Evolutionary conservation across 1,139 yeast genomes (phyloP).

Genomic region (Yamadazyma sp.): DNA sequence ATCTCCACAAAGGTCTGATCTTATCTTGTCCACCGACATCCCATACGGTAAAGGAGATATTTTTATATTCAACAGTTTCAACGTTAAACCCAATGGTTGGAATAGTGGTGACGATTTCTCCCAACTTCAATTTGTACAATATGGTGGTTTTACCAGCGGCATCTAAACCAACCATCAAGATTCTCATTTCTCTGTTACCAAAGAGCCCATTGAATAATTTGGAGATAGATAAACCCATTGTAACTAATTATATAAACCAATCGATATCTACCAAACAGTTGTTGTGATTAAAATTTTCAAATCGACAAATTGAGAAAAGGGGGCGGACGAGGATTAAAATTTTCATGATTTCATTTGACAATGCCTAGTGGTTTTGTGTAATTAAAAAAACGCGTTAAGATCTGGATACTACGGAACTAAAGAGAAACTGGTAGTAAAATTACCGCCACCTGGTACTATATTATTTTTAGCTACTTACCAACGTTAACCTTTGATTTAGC

Average conservation of each 20-base stretch:
- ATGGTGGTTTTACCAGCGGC: conserved; percentile 48
- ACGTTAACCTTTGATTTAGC: conserved; percentile 82
- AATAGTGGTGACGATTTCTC: conserved; percentile 43
- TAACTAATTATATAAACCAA: conserved; percentile 1
- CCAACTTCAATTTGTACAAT: conserved; percentile 42
- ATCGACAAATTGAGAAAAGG: conserved; percentile 13
- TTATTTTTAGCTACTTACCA: too few relatives aligned
- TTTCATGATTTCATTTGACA: conserved; percentile 4
- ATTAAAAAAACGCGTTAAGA: conserved; percentile 1
- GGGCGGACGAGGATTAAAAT: conserved; percentile 10
- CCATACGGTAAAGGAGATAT: conserved; percentile 44
- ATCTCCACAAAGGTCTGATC: conserved; percentile 46
- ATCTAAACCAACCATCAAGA: conserved; percentile 45
- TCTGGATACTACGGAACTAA: too few relatives aligned
- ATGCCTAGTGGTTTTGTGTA: conserved; percentile 4
- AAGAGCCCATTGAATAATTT: conserved; percentile 36
- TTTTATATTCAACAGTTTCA: conserved; percentile 43
- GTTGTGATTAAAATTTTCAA: conserved; percentile 10
- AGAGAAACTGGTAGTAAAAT: too few relatives aligned
- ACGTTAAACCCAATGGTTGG: conserved; percentile 46
- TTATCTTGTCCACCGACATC: conserved; percentile 48
- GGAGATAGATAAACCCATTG: conserved; percentile 39
- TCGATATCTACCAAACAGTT: conserved; percentile 1
- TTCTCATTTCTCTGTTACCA: conserved; percentile 46
- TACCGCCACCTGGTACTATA: too few relatives aligned